A percentile compares a stretch with the other conserved stretches of the same genome.
These are phyloP conservation scores for Fraxinus excelsior DNA, from an alignment of 257 asterid genomes.

Conservation along the genomic window DNA sequence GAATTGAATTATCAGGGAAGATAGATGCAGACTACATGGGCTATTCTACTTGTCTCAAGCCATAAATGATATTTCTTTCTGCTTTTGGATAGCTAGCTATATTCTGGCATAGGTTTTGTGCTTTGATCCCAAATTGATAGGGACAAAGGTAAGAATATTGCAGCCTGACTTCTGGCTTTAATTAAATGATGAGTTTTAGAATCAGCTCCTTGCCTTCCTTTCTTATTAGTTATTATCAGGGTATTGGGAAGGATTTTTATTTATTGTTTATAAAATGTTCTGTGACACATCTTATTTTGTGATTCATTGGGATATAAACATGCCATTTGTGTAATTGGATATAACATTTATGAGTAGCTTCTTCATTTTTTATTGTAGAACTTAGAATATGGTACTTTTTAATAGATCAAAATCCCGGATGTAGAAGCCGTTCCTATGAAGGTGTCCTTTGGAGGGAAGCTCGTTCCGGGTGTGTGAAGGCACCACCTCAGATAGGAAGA, in stretches of 20 bases:
- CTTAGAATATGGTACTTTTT: not conserved
- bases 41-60: constrained; percentile 11
- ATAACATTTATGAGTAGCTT: not conserved
- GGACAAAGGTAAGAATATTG: constrained; percentile 2
- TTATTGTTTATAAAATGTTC: constrained; percentile 11
- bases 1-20: constrained; percentile 10
- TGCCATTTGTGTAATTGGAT: not conserved
- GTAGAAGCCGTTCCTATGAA: not conserved
- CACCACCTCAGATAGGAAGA: no score
- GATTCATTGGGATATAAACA: constrained; percentile 4
- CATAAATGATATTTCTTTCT: not conserved
- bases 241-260: constrained; percentile 4
- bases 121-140: not conserved
- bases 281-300: constrained; percentile 14
- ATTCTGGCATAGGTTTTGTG: constrained; percentile 9
- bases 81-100: constrained; percentile 16
- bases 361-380: not conserved
- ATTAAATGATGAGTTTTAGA: constrained; percentile 6
- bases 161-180: constrained; percentile 14
- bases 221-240: constrained; percentile 12
- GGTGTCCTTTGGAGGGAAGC: not conserved
- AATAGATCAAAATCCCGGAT: not conserved
- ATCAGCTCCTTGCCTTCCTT: constrained; percentile 10
- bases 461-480: no score
- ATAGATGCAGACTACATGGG: constrained; percentile 31